Conservation (phyloP, 139 green algal species). For the Nannochloris sp. region DNA sequence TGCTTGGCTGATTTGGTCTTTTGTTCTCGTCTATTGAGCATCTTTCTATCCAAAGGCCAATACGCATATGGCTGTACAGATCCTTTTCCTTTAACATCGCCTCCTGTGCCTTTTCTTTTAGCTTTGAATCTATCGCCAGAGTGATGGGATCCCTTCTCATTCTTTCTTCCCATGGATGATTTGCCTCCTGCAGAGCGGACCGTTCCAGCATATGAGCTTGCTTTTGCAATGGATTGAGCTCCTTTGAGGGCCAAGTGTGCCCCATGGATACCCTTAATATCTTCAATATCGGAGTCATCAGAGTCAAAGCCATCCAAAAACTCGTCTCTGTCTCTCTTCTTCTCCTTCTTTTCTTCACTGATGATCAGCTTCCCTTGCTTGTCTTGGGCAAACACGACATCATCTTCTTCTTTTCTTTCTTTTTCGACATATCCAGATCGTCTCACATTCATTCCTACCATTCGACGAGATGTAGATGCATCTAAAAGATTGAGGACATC, state of each 20-base stretch:
- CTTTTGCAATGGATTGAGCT: conserved; percentile 46
- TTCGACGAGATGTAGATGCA: conserved; percentile 24
- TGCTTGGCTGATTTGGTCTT: conserved; percentile 48
- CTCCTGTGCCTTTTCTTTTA: conserved; percentile 34
- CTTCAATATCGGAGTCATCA: conserved; percentile 65
- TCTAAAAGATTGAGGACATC: conserved; percentile 86
- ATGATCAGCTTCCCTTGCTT: conserved; percentile 58
- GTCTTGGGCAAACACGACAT: conserved; percentile 32
- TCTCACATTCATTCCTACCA: conserved; percentile 14
- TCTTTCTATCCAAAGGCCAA: conserved; percentile 90
- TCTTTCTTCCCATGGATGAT: conserved; percentile 4
- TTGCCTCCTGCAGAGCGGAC: conserved; percentile 8
- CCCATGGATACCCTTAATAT: conserved; percentile 36
- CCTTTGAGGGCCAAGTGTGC: conserved; percentile 30
- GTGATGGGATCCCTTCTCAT: conserved; percentile 33
- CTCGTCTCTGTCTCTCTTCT: conserved; percentile 11
- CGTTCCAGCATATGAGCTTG: conserved; percentile 16
- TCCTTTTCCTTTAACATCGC: conserved; percentile 62
- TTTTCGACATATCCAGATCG: conserved; percentile 1
- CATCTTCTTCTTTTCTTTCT: conserved; percentile 14
- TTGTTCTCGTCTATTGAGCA: conserved; percentile 79
- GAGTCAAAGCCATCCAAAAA: conserved; percentile 19
- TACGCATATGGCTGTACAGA: conserved; percentile 95
- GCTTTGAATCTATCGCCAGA: conserved; percentile 61
- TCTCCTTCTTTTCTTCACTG: conserved; percentile 49